phyloP scores from a whole-genome alignment of 2,329 filamentous ascomycete genomes.

The Arthrobotrys conoides region DNA sequence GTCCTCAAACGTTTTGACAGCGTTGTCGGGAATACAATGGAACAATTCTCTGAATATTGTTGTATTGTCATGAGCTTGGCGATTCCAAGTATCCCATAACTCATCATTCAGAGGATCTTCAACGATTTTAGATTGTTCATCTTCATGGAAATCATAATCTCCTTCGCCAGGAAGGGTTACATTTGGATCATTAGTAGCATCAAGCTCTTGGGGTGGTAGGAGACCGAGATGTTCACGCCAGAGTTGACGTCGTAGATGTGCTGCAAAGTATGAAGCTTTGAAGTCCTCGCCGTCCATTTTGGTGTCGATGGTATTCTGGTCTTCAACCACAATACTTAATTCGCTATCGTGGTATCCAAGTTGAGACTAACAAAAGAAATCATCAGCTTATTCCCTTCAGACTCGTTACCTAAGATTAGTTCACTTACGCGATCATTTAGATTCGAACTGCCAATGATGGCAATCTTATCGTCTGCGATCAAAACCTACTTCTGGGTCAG shows the following conservation, averaged over 20 bases:
- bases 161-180: slow-evolving; percentile 78
- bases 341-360: slow-evolving; percentile 92
- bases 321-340: slow-evolving; percentile 89
- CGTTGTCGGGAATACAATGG: slow-evolving; percentile 89
- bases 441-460: slow-evolving; percentile 89
- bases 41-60: slow-evolving; percentile 83
- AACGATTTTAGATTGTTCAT: slow-evolving; percentile 76
- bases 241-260: slow-evolving; percentile 83
- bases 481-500: slow-evolving; percentile 68
- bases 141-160: slow-evolving; percentile 77
- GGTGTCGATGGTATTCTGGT: slow-evolving; percentile 78
- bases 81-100: slow-evolving; percentile 79
- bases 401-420: not conserved
- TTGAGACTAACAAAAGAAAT: slow-evolving; percentile 72
- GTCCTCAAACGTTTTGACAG: slow-evolving; percentile 90
- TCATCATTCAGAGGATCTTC: slow-evolving; percentile 76
- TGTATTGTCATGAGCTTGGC: slow-evolving; percentile 79
- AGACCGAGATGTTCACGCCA: slow-evolving; percentile 94
- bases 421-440: slow-evolving; percentile 80
- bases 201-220: slow-evolving; percentile 79
- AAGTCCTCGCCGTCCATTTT: slow-evolving; percentile 84
- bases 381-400: not conserved
- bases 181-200: slow-evolving; percentile 78
- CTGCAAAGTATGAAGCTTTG: slow-evolving; percentile 83
- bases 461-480: slow-evolving; percentile 87